Evolutionary conservation across 2,329 filamentous ascomycete species (phyloP), one percentile per base, ranked within the genome.

Genomic region (Didymella sp.): DNA sequence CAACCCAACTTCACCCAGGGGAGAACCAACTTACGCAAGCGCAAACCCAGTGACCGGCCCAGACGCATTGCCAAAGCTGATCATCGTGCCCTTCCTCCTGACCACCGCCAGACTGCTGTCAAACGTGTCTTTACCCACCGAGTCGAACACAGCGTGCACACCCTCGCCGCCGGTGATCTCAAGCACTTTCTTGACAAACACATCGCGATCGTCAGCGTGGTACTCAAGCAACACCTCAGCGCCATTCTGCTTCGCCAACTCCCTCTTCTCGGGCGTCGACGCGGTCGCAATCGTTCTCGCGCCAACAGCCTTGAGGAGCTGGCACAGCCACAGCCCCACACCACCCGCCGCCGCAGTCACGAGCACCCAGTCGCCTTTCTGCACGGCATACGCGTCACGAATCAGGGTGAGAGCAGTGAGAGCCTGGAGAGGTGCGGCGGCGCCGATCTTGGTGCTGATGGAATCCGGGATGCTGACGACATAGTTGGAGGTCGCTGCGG

Each of bases 331-430:
- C 40, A 89, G 79, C 0, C 75, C 75, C 2, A 92, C 90, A 15
- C 92, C 92, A 15, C 92, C 92, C 0, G 92, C 92, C 0, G 92
- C 92, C 0, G 92, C 92, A 67, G 95, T 91, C 15, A 96, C 86
- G 2, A 96, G 84, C 0, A 92, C 83, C 87, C 89, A 95, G 65
- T 96, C 91, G 1, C 88, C 90, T 63, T 85, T 82, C 73, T 91
- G 81, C 6, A 94, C 90, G 0, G 81, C 70, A 62, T 89, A 82
- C 4, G 89, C 85, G 73, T 96, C 92, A 54, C 88, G 85, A 57
- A 92, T 85, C 27, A 96, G 82, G 0, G 91, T 90, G 66, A 95
- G 81, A 0, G 92, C 91, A 2, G 92, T 96, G 33, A 96, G 80
- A 1, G 91, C 92, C 73, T 96, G 93, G 9, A 96, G 79, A n/a